phyloP scores from a whole-genome alignment of 352 stramenopile genomes.

The Phytophthora niederhauseri region DNA sequence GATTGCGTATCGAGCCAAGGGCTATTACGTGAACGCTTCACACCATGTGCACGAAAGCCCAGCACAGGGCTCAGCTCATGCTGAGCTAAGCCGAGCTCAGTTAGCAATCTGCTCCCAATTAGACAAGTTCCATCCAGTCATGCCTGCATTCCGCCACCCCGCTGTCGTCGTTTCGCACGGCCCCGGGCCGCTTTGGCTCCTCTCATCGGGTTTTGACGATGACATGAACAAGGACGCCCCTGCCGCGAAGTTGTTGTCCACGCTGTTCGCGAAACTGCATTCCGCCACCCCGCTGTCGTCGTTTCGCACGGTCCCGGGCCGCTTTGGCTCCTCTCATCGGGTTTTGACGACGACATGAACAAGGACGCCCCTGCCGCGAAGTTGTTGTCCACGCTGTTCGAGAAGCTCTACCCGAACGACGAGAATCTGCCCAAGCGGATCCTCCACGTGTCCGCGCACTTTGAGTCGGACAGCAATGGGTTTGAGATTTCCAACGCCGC shows the following conservation, averaged over 20 bases:
- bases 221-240: neutral
- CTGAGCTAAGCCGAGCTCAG: neutral
- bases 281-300: neutral
- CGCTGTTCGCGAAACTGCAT: neutral
- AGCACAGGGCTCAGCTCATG: neutral
- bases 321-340: neutral
- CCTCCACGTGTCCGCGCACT: neutral
- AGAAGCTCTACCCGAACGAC: neutral
- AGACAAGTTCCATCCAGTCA: neutral
- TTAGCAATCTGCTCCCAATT: neutral
- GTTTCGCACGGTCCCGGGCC: neutral
- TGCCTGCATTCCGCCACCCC: neutral
- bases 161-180: neutral
- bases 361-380: neutral
- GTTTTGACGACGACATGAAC: neutral
- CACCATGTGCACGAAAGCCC: neutral
- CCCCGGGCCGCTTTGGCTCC: neutral
- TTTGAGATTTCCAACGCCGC: neutral
- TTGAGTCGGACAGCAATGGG: neutral
- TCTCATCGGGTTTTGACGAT: neutral
- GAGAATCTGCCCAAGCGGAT: constrained; percentile 1
- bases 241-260: neutral
- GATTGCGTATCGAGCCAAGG: neutral
- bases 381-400: neutral
- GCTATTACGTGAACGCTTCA: neutral